These are phyloP conservation scores for Pythium periplocum DNA, from an alignment of 352 stramenopile species.

Conservation along the genomic window DNA sequence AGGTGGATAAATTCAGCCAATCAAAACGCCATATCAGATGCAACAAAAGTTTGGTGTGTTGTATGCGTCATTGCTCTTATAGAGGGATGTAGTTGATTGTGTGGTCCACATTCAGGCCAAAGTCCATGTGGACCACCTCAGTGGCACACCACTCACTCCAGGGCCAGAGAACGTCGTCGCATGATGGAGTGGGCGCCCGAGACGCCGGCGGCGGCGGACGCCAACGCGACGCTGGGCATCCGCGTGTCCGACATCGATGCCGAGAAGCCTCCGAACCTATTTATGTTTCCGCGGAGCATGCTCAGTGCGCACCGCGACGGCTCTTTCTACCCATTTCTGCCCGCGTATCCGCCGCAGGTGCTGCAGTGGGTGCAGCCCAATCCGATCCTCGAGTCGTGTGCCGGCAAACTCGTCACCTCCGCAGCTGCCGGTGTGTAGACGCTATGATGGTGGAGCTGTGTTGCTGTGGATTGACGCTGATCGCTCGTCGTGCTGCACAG, in stretches of 20 bases:
- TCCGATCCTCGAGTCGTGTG: slow-evolving; percentile 72
- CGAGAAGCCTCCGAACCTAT: slow-evolving; percentile 62
- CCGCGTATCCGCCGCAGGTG: slow-evolving; percentile 60
- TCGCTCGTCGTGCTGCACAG: slow-evolving; percentile 18
- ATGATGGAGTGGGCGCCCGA: no score
- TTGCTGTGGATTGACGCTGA: background rate
- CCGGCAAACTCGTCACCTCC: slow-evolving; percentile 78
- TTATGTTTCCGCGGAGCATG: slow-evolving; percentile 71
- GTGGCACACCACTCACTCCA: no score
- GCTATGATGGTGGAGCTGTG: no score
- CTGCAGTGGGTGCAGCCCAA: slow-evolving; percentile 66
- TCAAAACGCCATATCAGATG: no score
- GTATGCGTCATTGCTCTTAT: no score
- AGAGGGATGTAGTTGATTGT: no score
- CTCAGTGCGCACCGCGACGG: slow-evolving; percentile 41
- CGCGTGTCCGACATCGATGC: slow-evolving; percentile 51
- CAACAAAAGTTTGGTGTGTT: no score
- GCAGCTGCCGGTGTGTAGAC: slow-evolving; percentile 54
- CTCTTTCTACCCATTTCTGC: slow-evolving; percentile 66
- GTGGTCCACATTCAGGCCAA: no score
- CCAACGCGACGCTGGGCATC: slow-evolving; percentile 50
- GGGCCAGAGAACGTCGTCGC: no score
- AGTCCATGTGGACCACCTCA: no score
- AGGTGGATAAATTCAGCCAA: no score
- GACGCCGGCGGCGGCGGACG: slow-evolving; percentile 19